Evolutionary conservation across 2,329 filamentous ascomycete species (phyloP), one percentile per base, ranked within the genome.

Genomic region (Metarhizium brunneum): DNA sequence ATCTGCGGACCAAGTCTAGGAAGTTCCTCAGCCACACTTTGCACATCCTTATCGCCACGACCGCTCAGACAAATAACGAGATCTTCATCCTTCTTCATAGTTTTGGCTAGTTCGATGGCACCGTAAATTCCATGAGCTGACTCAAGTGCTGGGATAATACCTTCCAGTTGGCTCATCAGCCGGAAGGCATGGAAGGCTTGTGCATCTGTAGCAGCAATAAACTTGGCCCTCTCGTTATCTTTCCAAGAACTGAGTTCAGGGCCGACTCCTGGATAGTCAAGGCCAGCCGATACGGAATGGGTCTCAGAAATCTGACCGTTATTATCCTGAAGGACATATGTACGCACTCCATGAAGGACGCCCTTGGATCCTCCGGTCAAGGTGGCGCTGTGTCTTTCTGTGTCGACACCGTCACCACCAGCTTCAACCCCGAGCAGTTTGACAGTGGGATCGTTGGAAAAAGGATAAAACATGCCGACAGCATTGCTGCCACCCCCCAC

Each of bases 401-500:
- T 97, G 57, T 96, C 88, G 16, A 97, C 68, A 58, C 94, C 94
- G 64, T 97, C 94, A 59, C 94, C 94, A 43, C 90, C 94, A 13
- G 94, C 94, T 76, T 99, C 94, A 2, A 99, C 92, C 61, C 94
- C 94, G 13, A 97, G 78, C 3, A 96, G 81, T 74, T 92, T 91
- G 58, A 99, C 94, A 58, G 80, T 85, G 0, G 81, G 80, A 65
- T 99, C 92, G 47, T 90, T 84, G 60, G 87, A 81, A 75, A 99
- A 99, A 53, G 94, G 94, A 73, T 92, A 95, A 77, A 99, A 99
- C 92, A 97, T 99, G 74, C 94, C 94, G 3, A 88, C 86, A 2
- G 94, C 94, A 69, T 99, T 99, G 69, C 86, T 92, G 57, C 94
- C 94, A 62, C 94, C 94, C 55, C 94, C 94, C 13, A 99, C 94